Base-by-base conservation (phyloP, 805 yeast species). In the Torulaspora franciscae region DNA sequence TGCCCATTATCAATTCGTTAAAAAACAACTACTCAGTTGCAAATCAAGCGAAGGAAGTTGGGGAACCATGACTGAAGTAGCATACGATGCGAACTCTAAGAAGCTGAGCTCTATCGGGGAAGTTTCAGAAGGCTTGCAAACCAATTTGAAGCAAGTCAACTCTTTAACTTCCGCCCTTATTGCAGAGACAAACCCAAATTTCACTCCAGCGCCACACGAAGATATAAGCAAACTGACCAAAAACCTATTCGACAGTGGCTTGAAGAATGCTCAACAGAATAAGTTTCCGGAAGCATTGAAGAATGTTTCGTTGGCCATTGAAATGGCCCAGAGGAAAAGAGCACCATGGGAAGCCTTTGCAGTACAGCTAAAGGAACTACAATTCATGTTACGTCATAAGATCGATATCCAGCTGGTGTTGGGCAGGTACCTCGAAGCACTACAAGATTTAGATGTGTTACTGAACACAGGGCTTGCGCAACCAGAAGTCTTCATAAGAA, bases 331-430 rank as follows among this genome's bases (percentile, higher is more conserved):
- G 37, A 56, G 59, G 40, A 80, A 83, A 54, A 74, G 93, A 64
- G 76, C 82, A 33, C 81, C 82, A 59, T 83, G 82, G 68, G 93
- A 85, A 58, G 71, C 83, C 4, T 85, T 85, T 62, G 88, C 79
- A 49, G 73, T 83, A 11, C 83, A 85, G 23, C 62, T 84, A 40
- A 85, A 80, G 60, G 93, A 85, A 60, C 64, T 83, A 40, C 73
- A 78, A 34, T 73, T 80, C 53, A 77, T 84, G 59, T 64, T 85
- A 43, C 80, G 81, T 72, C 80, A 85, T 40, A 72, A 90, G 50
- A 76, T 86, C 22, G 95, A 85, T 57, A 80, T 89, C 0, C 72
- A 77, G 52, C 67, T 83, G 58, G 71, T 80, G 61, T 66, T 71
- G 42, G 72, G 76, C 32, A 70, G 78, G 42, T 79, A 71, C 59